Base-by-base conservation (phyloP, 2,329 filamentous ascomycete species). In the Aspergillus intermedius region DNA sequence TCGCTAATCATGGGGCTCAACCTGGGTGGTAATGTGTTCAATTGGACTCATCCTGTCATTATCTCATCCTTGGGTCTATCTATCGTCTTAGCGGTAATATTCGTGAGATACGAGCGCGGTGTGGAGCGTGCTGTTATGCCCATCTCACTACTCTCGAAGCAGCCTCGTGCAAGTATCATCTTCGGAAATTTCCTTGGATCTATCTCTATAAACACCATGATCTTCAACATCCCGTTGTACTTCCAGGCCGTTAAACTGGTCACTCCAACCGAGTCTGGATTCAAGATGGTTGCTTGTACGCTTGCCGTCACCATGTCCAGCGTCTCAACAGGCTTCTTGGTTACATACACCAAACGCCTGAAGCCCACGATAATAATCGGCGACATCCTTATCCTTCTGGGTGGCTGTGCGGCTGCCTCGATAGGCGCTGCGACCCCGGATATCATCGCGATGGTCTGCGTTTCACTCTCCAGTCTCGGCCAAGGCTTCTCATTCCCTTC, bases 171-270 rank as follows among this genome's bases (percentile, higher is more conserved):
- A 5, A 74, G 69, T 49, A 63, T 79, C 1, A 72, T 78, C 41
- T 75, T 77, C 55, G 72, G 72, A 49, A 78, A 77, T 53, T 78
- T 78, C 57, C 76, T 78, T 52, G 72, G 72, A 0, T 62, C 69
- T 5, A 65, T 78, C 13, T 72, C 74, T 1, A 65, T 76, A 50
- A 76, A 78, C 52, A 76, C 75, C 2, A 80, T 86, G 54, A 71
- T 87, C 13, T 87, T 88, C 68, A 84, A 84, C 59, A 81, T 81
- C 5, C 87, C 87, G 0, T 73, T 91, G 6, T 91, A 84, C 71
- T 90, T 88, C 69, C 86, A 88, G 63, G 84, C 83, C 34, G 85
- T 88, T 22, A 81, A 87, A 43, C 76, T 86, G 45, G 82, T 84
- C 49, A 78, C 76, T 5, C 83, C 87, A 13, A 88, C 86, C 0